A percentile compares a stretch with the other conserved stretches of the same genome.
Evolutionary conservation across 164 flowering plant species (phyloP).

Genomic region (Piper betle): DNA sequence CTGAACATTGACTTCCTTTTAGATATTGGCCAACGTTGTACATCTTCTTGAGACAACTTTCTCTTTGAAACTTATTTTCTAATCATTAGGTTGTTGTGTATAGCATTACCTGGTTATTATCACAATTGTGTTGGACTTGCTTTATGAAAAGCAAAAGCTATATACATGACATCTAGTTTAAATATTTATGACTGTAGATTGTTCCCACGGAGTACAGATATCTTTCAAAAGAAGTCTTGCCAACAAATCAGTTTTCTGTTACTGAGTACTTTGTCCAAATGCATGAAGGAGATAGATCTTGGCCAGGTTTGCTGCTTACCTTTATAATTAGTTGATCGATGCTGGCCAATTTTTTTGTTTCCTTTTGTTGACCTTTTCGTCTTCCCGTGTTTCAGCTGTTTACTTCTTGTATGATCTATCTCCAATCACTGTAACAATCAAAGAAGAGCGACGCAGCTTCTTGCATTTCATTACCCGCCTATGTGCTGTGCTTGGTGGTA

Average conservation of each 20-base stretch:
- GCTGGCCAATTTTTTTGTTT: background rate
- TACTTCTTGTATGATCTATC: slow-evolving; percentile 96
- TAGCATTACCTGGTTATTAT: too few relatives aligned
- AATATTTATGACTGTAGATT: slow-evolving; percentile 24
- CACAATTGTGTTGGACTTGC: background rate
- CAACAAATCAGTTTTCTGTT: slow-evolving; percentile 96
- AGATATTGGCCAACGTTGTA: too few relatives aligned
- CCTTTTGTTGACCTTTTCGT: background rate
- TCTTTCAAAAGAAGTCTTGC: slow-evolving; percentile 73
- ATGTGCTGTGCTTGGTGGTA: slow-evolving; percentile 97
- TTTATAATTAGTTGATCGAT: background rate
- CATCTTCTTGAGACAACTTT: too few relatives aligned
- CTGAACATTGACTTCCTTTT: too few relatives aligned
- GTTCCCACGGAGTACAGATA: slow-evolving; percentile 93
- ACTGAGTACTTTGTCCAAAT: slow-evolving; percentile 84
- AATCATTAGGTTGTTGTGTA: too few relatives aligned
- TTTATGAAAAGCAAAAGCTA: background rate
- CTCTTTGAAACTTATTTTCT: too few relatives aligned
- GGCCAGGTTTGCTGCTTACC: slow-evolving; percentile 69
- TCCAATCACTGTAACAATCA: slow-evolving; percentile 94
- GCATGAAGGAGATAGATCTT: slow-evolving; percentile 48
- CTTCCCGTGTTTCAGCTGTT: slow-evolving; percentile 54
- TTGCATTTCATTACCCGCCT: slow-evolving; percentile 95
- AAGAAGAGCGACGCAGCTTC: slow-evolving; percentile 89
- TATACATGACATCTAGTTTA: background rate